Evolutionary conservation across 2,329 filamentous ascomycete species (phyloP).

Genomic region (Dryadomyces quercus-mongolicae): DNA sequence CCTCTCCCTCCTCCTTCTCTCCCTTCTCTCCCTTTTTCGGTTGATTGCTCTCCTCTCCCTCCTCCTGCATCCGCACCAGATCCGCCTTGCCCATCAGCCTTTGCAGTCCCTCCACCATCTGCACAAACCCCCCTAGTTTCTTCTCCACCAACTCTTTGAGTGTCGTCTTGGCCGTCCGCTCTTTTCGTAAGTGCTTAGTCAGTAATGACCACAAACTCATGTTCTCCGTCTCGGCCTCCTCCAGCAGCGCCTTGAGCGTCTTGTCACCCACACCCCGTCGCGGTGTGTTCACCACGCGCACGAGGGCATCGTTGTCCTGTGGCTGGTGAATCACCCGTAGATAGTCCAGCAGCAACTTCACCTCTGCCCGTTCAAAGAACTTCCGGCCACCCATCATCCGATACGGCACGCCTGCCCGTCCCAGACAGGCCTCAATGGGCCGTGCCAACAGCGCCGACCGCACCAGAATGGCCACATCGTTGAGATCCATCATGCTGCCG

Average conservation of each 20-base stretch:
- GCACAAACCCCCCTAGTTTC: conserved; percentile 38
- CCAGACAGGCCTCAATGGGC: conserved; percentile 73
- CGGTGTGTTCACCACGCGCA: conserved; percentile 75
- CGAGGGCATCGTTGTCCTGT: conserved; percentile 74
- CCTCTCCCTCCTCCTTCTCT: conserved; percentile 2
- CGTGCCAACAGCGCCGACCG: conserved; percentile 72
- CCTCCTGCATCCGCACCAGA: too few relatives aligned
- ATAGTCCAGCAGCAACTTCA: conserved; percentile 82
- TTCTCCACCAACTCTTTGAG: conserved; percentile 39
- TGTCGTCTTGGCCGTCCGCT: conserved; percentile 32
- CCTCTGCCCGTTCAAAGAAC: conserved; percentile 85
- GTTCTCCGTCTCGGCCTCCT: conserved; percentile 61
- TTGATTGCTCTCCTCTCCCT: background rate
- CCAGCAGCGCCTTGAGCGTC: conserved; percentile 61
- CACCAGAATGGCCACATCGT: conserved; percentile 79
- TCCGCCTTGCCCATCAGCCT: background rate
- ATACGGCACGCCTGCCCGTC: conserved; percentile 73
- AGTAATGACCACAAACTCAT: conserved; percentile 69
- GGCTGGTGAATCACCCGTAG: conserved; percentile 75
- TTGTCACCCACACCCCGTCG: conserved; percentile 68
- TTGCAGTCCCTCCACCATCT: conserved; percentile 17
- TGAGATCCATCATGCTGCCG: conserved; percentile 58
- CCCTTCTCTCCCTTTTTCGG: background rate
- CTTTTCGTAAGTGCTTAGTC: conserved; percentile 38
- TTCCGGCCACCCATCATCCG: conserved; percentile 82